A percentile compares a stretch with the other conserved stretches of the same genome.
These are phyloP conservation scores for Periconia macrospinosa DNA, from an alignment of 2,329 filamentous ascomycete species.

Conservation along the genomic window DNA sequence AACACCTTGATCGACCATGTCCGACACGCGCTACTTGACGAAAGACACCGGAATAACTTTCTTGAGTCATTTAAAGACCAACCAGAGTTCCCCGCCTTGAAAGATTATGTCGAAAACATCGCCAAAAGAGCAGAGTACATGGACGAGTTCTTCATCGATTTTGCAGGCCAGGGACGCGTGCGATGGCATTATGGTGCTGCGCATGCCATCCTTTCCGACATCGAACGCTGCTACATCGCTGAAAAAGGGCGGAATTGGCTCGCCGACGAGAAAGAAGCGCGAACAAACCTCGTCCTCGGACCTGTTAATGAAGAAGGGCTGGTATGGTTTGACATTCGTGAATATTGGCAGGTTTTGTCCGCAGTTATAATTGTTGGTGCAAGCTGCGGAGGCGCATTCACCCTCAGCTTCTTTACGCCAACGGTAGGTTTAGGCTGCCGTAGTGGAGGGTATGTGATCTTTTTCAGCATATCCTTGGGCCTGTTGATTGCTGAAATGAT, in stretches of 20 bases:
- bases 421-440: constrained; percentile 49
- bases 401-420: constrained; percentile 49
- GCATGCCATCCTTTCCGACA: constrained; percentile 47
- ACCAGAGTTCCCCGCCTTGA: constrained; percentile 23
- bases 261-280: constrained; percentile 32
- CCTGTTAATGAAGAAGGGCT: constrained; percentile 38
- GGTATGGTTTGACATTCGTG: constrained; percentile 48
- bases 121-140: constrained; percentile 22
- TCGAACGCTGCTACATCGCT: constrained; percentile 46
- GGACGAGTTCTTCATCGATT: constrained; percentile 43
- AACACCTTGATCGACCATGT: constrained; percentile 46
- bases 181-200: constrained; percentile 47
- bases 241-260: constrained; percentile 45
- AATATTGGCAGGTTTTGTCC: constrained; percentile 46
- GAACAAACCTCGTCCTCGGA: constrained; percentile 41
- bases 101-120: constrained; percentile 26
- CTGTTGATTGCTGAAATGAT: constrained; percentile 44
- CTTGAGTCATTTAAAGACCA: constrained; percentile 28
- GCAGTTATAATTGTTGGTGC: constrained; percentile 42
- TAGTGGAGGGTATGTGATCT: constrained; percentile 49
- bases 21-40: constrained; percentile 33
- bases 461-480: constrained; percentile 33
- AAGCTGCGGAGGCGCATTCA: constrained; percentile 44
- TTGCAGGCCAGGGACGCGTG: constrained; percentile 38
- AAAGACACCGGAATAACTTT: constrained; percentile 27